Evolutionary conservation across 2,329 filamentous ascomycete genomes (phyloP), one percentile per base, ranked within the genome.

Genomic region (Pseudogymnoascus sp.): DNA sequence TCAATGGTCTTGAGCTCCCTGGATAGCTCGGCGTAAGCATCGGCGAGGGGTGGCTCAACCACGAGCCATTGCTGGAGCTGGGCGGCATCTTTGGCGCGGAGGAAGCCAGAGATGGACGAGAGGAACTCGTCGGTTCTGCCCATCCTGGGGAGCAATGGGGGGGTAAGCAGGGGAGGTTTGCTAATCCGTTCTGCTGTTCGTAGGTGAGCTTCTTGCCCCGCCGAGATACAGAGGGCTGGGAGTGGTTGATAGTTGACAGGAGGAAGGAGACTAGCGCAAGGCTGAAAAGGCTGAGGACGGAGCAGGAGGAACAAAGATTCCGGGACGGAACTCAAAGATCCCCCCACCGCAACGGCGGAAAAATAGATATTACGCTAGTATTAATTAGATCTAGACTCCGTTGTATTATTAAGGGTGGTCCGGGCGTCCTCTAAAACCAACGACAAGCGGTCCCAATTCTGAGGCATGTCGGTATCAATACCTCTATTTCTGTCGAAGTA

Each of bases 51-150:
- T 11, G 89, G 89, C 71, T 93, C 90, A 67, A 95, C 87, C 65
- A 86, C 82, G 12, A 96, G 81, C 79, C 85, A 93, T 63, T 85
- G 80, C 65, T 88, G 82, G 12, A 96, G 81, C 65, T 82, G 79
- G 33, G 79, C 76, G 64, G 88, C 89, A 74, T 93, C 82, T 64
- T 86, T 84, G 18, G 76, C 75, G 61, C 81, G 80, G 59, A 93
- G 80, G 63, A 88, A 81, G 18, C 77, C 77, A 61, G 83, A 82
- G 62, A 93, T 82, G 62, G 84, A 83, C 9, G 76, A 75, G 61
- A 93, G 82, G 72, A 93, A 95, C 67, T 88, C 80, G 67, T 85
- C 79, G 21, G 90, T 76, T 45, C 89, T 81, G 38, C 86, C 80
- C 76, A 90, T 90, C 45, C 45, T 52, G 45, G 23, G 4, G 1